Percentiles rank a stretch among this genome's conserved stretches.
phyloP scores from a whole-genome alignment of 2,329 filamentous ascomycete genomes.

The Aspergillus pseudotamarii region DNA sequence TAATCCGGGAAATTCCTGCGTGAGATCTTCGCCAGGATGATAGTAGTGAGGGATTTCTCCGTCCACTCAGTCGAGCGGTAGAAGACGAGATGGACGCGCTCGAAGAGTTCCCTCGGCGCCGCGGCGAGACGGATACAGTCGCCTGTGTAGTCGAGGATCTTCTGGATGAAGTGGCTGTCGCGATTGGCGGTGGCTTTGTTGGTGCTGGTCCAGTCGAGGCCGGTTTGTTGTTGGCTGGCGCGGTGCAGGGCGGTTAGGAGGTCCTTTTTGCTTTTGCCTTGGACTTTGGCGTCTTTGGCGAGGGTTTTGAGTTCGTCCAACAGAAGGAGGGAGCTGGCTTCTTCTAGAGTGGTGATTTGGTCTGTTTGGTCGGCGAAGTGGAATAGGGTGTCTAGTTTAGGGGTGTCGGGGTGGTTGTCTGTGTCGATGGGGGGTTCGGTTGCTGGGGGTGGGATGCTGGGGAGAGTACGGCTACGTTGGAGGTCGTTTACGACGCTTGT shows the following conservation, averaged over 20 bases:
- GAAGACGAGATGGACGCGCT: slow-evolving; percentile 92
- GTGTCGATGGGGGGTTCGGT: slow-evolving; percentile 51
- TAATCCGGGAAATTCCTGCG: slow-evolving; percentile 86
- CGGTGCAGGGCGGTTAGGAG: slow-evolving; percentile 73
- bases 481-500: slow-evolving; percentile 66
- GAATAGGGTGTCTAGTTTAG: slow-evolving; percentile 61
- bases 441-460: slow-evolving; percentile 41
- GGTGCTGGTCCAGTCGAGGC: slow-evolving; percentile 66
- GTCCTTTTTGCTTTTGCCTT: slow-evolving; percentile 85
- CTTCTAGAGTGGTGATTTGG: slow-evolving; percentile 76
- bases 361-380: slow-evolving; percentile 80
- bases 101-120: slow-evolving; percentile 76
- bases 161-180: slow-evolving; percentile 73
- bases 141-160: slow-evolving; percentile 76
- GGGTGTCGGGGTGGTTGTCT: slow-evolving; percentile 51
- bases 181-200: slow-evolving; percentile 58
- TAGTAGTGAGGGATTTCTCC: slow-evolving; percentile 91
- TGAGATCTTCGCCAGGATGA: slow-evolving; percentile 90
- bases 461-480: slow-evolving; percentile 61
- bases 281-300: slow-evolving; percentile 82
- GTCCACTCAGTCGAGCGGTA: slow-evolving; percentile 97
- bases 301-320: slow-evolving; percentile 84
- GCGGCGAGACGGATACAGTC: slow-evolving; percentile 81
- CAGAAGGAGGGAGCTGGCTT: slow-evolving; percentile 78
- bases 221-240: slow-evolving; percentile 73